Conservation (phyloP, 139 green algal genomes). For the Nannochloris sp. region DNA sequence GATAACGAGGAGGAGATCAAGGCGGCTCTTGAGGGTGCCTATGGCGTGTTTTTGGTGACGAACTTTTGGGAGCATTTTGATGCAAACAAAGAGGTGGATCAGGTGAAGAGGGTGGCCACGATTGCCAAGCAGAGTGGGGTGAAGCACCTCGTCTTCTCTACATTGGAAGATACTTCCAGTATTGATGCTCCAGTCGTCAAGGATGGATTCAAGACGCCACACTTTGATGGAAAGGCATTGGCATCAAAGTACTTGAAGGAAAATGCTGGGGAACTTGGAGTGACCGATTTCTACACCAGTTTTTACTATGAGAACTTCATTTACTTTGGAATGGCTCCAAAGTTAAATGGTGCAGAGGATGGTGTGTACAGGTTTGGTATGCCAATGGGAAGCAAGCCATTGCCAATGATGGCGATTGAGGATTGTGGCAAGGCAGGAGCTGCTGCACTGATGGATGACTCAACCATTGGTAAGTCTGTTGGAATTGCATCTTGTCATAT, state of each 20-base stretch:
- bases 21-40: background rate
- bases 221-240: slow-evolving; percentile 5
- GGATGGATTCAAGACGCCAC: background rate
- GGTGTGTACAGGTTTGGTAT: background rate
- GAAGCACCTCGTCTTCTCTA: background rate
- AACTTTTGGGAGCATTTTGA: slow-evolving; percentile 5
- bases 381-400: background rate
- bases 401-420: background rate
- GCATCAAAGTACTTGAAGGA: background rate
- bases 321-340: background rate
- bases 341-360: slow-evolving; percentile 2
- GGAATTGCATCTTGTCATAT: background rate
- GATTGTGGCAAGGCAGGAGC: background rate
- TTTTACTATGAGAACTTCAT: slow-evolving; percentile 2
- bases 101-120: background rate
- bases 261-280: background rate
- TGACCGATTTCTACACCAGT: background rate
- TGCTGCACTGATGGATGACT: background rate
- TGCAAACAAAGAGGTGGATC: background rate
- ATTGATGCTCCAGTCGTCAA: slow-evolving; percentile 1
- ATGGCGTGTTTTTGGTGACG: background rate
- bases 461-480: background rate
- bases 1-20: background rate
- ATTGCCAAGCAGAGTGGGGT: background rate
- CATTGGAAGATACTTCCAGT: background rate